Evolutionary conservation across 2,329 filamentous ascomycete species (phyloP).

Genomic region (Periglandula ipomoeae): DNA sequence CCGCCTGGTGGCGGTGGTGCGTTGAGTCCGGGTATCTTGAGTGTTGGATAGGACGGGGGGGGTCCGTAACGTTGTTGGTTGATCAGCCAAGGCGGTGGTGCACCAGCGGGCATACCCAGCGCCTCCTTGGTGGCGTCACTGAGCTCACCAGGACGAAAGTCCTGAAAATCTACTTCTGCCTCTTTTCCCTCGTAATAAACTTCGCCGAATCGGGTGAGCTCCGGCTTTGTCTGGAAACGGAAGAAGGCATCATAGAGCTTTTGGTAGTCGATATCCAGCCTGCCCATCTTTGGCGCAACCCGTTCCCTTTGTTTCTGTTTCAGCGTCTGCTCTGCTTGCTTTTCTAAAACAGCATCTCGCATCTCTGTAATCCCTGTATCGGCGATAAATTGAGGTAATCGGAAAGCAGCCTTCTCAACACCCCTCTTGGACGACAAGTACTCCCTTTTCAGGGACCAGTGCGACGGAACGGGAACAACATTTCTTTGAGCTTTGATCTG

Average conservation of each 20-base stretch:
- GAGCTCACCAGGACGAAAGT: conserved; percentile 82
- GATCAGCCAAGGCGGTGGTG: conserved; percentile 93
- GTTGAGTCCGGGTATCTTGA: conserved; percentile 91
- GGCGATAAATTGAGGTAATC: conserved; percentile 90
- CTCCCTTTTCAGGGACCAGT: conserved; percentile 95
- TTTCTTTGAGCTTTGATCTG: conserved; percentile 94
- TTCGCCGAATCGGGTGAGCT: conserved; percentile 88
- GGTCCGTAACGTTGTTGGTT: conserved; percentile 92
- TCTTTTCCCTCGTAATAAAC: conserved; percentile 99
- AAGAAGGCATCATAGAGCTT: conserved; percentile 99
- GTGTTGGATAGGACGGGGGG: conserved; percentile 87
- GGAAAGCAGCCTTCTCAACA: conserved; percentile 90
- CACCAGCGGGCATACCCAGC: conserved; percentile 84
- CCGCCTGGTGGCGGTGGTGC: conserved; percentile 83
- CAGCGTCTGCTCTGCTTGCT: conserved; percentile 82
- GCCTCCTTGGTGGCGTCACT: conserved; percentile 87
- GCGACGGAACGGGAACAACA: conserved; percentile 84
- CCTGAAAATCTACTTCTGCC: conserved; percentile 86
- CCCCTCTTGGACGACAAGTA: conserved; percentile 95
- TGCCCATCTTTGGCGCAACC: conserved; percentile 92
- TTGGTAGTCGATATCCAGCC: conserved; percentile 96
- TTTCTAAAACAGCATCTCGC: conserved; percentile 92
- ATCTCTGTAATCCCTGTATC: conserved; percentile 97
- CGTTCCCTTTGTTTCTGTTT: conserved; percentile 95
- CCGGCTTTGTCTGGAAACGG: conserved; percentile 91